Base-by-base conservation (phyloP, 2,329 filamentous ascomycete species). In the Pseudopithomyces chartarum region DNA sequence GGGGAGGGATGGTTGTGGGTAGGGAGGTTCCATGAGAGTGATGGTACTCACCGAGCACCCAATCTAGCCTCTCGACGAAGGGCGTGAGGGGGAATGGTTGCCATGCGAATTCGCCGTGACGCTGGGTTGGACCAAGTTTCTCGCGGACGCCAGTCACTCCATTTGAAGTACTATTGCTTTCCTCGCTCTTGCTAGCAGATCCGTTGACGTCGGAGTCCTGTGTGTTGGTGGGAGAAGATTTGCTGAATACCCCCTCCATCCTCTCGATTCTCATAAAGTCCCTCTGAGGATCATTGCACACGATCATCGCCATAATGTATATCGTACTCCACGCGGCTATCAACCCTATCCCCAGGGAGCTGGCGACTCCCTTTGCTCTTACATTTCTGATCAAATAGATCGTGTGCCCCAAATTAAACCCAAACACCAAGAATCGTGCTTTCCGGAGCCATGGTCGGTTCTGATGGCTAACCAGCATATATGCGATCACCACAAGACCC, bases 241-340 rank as follows among this genome's bases (percentile, higher is more conserved):
- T 52, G 36, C 61, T 57, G 26, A 70, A 69, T 1, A 61, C 61
- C 0, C 73, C 71, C 34, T 67, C 66, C 13, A 59, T 65, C 51
- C 79, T 75, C 66, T 87, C 84, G 38, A 88, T 82, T 34, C 86
- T 79, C 64, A 75, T 76, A 59, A 86, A 87, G 40, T 86, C 81
- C 11, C 65, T 73, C 62, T 85, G 83, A 1, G 79, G 77, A 70
- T 88, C 83, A 57, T 83, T 82, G 55, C 83, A 82, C 3, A 87
- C 64, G 20, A 87, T 73, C 39, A 87, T 74, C 0, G 80, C 76
- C 0, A 76, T 76, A 33, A 78, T 76, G 81, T 83, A 87, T 33
- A 86, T 70, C 12, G 82, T 73, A 50, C 80, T 80, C 82, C 83
- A 88, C 15, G 79, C 74, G 17, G 76, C 80, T 7, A 84, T 71